Evolutionary conservation across 2,329 filamentous ascomycete genomes (phyloP).

Genomic region (Coniochaeta prunicola): DNA sequence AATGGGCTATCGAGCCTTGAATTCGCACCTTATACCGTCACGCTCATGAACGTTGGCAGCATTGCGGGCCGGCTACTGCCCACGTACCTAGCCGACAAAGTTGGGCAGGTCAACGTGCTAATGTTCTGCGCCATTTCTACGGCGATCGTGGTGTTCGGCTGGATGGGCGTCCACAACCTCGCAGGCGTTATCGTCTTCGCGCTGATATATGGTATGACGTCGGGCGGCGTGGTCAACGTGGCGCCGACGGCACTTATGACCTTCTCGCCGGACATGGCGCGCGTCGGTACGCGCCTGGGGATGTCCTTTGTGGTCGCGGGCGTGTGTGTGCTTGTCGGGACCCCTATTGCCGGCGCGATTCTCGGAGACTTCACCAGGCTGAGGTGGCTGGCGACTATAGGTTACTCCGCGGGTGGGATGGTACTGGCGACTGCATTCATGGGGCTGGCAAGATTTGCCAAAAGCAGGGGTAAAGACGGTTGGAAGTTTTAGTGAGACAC

Average conservation of each 20-base stretch:
- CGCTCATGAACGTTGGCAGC: conserved; percentile 35
- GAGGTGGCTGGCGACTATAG: too few relatives aligned
- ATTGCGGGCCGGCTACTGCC: conserved; percentile 37
- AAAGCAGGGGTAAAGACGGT: too few relatives aligned
- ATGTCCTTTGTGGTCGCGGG: conserved; percentile 28
- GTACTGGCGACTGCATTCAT: too few relatives aligned
- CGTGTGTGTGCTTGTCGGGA: conserved; percentile 45
- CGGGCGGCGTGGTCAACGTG: conserved; percentile 35
- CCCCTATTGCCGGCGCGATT: conserved; percentile 41
- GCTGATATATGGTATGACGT: conserved; percentile 36
- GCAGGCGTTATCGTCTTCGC: conserved; percentile 31
- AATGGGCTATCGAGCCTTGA: conserved; percentile 26
- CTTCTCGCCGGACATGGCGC: conserved; percentile 27
- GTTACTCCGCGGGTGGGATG: too few relatives aligned
- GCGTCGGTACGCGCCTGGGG: conserved; percentile 32
- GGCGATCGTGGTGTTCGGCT: conserved; percentile 28
- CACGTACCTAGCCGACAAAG: conserved; percentile 33
- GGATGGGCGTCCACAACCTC: conserved; percentile 28
- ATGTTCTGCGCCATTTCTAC: conserved; percentile 23
- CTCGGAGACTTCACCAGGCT: conserved; percentile 14
- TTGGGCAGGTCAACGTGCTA: conserved; percentile 32
- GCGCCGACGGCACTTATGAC: conserved; percentile 29
- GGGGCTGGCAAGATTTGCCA: too few relatives aligned
- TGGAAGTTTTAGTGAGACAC: too few relatives aligned
- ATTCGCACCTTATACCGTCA: conserved; percentile 33